A percentile compares a stretch with the other conserved stretches of the same genome.
Evolutionary conservation across 1,284 basidiomycete species (phyloP).

Genomic region (Ceratobasidium sp.): DNA sequence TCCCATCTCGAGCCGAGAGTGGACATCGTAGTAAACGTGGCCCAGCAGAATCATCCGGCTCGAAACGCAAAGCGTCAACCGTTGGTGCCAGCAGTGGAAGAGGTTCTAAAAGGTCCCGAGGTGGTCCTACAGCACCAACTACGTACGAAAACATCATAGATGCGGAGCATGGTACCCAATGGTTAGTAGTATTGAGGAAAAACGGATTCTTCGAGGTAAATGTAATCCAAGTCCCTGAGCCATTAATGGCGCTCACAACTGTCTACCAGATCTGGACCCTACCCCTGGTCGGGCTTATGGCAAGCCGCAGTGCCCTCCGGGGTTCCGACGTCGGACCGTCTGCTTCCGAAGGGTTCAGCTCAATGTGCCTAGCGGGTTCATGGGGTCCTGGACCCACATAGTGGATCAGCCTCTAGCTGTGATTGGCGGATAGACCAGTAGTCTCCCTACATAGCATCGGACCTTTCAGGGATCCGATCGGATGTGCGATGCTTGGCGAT

Average conservation of each 20-base stretch:
- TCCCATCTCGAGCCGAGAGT: neutral
- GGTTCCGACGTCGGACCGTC: too few relatives aligned
- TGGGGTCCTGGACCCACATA: too few relatives aligned
- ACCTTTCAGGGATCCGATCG: too few relatives aligned
- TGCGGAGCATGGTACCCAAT: constrained; percentile 66
- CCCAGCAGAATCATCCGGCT: constrained; percentile 10
- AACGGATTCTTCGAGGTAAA: constrained; percentile 79
- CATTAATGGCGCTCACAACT: neutral
- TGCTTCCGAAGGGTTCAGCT: too few relatives aligned
- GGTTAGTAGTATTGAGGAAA: constrained; percentile 72
- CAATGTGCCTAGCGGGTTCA: too few relatives aligned
- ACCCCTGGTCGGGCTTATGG: constrained; percentile 76
- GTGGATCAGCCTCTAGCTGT: too few relatives aligned
- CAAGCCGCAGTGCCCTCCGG: too few relatives aligned
- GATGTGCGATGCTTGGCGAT: too few relatives aligned
- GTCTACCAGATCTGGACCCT: constrained; percentile 74
- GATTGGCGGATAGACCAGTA: too few relatives aligned
- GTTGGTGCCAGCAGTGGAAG: constrained; percentile 10
- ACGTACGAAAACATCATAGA: constrained; percentile 69
- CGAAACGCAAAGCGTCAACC: constrained; percentile 31
- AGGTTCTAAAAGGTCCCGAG: constrained; percentile 28
- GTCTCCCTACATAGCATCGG: too few relatives aligned
- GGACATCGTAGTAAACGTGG: constrained; percentile 14
- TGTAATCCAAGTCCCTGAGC: constrained; percentile 10
- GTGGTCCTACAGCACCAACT: constrained; percentile 53